These are phyloP conservation scores for Scutellaria baicalensis DNA, from an alignment of 257 asterid genomes.

Conservation along the genomic window DNA sequence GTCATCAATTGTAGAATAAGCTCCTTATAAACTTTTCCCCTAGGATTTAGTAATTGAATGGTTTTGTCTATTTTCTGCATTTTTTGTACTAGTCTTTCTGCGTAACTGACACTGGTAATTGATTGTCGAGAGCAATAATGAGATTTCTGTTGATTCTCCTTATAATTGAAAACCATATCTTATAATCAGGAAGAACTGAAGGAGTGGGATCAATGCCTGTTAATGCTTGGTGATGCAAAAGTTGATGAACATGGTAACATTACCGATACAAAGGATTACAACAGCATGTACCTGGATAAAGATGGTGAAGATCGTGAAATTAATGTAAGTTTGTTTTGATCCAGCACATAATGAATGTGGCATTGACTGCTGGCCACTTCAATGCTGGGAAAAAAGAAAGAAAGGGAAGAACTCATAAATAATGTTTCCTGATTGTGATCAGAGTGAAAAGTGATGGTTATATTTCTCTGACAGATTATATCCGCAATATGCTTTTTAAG, in stretches of 20 bases:
- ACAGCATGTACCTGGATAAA: slow-evolving; percentile 77
- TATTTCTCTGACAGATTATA: slow-evolving; percentile 52
- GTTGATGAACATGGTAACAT: slow-evolving; percentile 93
- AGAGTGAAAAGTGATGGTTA: slow-evolving; percentile 18
- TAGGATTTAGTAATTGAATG: not conserved
- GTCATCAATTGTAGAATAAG: not conserved
- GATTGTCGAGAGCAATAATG: not conserved
- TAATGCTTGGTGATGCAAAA: slow-evolving; percentile 92
- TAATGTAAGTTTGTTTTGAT: slow-evolving; percentile 54
- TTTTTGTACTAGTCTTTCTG: not conserved
- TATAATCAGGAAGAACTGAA: slow-evolving; percentile 70
- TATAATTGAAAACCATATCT: not conserved
- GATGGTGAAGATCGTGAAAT: slow-evolving; percentile 98
- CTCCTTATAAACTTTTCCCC: not conserved
- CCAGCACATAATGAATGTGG: slow-evolving; percentile 2
- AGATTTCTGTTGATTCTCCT: not conserved
- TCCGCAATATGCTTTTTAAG: slow-evolving; percentile 93
- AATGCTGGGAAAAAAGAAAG: not conserved
- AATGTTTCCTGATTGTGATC: slow-evolving; percentile 1
- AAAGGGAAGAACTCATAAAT: not conserved
- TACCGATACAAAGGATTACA: slow-evolving; percentile 69
- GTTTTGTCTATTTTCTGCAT: not conserved
- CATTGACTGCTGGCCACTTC: slow-evolving; percentile 12
- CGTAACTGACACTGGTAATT: not conserved
- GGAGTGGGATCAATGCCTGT: slow-evolving; percentile 97